Conservation (phyloP, 805 yeast genomes). For the Yarrowia sp. region DNA sequence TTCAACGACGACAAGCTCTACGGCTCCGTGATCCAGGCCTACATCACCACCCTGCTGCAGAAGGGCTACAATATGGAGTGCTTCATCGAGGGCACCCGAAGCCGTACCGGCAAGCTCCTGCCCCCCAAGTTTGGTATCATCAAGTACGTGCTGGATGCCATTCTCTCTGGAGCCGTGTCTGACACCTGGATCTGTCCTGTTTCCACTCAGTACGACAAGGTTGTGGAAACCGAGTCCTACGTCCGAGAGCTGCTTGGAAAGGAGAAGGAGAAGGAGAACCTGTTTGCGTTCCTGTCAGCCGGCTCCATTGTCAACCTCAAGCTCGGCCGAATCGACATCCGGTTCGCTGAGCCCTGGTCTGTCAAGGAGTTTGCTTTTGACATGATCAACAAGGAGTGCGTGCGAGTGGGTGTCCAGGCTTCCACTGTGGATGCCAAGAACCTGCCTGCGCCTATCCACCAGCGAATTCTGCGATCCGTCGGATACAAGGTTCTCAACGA, state of each 20-base stretch:
- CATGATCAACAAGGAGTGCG: slow-evolving; percentile 45
- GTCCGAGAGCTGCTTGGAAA: slow-evolving; percentile 63
- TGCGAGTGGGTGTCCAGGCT: slow-evolving; percentile 31
- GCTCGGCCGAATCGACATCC: slow-evolving; percentile 54
- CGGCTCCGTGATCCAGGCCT: slow-evolving; percentile 53
- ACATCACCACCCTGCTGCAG: slow-evolving; percentile 57
- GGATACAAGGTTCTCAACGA: slow-evolving; percentile 63
- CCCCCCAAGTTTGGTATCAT: slow-evolving; percentile 69
- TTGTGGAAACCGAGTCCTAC: slow-evolving; percentile 62
- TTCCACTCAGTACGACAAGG: slow-evolving; percentile 65
- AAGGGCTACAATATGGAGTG: slow-evolving; percentile 63
- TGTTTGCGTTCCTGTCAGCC: slow-evolving; percentile 51
- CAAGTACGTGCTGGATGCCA: slow-evolving; percentile 59
- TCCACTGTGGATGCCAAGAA: slow-evolving; percentile 28
- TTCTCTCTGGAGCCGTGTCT: slow-evolving; percentile 53
- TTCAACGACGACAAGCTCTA: slow-evolving; percentile 56
- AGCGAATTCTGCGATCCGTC: slow-evolving; percentile 54
- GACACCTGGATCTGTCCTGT: slow-evolving; percentile 61
- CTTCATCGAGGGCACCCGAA: slow-evolving; percentile 70
- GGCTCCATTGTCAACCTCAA: slow-evolving; percentile 49
- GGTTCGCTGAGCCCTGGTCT: slow-evolving; percentile 55
- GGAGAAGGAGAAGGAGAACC: slow-evolving; percentile 63
- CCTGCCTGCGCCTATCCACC: slow-evolving; percentile 41
- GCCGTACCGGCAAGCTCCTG: slow-evolving; percentile 68
- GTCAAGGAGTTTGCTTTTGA: slow-evolving; percentile 48